These are phyloP conservation scores for Apium graveolens DNA, from an alignment of 129 eudicot genomes.

Conservation along the genomic window DNA sequence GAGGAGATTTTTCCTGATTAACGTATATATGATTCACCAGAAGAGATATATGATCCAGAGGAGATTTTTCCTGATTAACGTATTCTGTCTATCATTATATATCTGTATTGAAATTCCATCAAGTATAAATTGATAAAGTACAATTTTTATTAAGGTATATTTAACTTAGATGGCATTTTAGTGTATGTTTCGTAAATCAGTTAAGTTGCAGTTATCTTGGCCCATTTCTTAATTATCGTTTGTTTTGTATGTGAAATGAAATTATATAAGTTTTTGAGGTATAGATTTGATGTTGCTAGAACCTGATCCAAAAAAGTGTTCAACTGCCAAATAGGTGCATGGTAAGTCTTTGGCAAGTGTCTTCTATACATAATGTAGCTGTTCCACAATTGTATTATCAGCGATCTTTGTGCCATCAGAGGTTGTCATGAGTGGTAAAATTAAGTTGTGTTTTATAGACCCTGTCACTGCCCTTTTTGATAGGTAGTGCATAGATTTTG, in stretches of 20 bases:
- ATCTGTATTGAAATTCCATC: not conserved
- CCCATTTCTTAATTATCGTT: too few relatives aligned
- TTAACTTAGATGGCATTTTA: too few relatives aligned
- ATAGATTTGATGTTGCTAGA: slow-evolving; percentile 37
- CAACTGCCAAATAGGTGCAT: slow-evolving; percentile 88
- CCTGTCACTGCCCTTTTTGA: not conserved
- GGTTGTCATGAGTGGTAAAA: not conserved
- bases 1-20: slow-evolving; percentile 87
- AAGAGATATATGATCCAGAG: slow-evolving; percentile 85
- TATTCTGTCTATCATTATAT: not conserved
- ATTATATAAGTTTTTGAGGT: too few relatives aligned
- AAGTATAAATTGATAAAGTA: not conserved
- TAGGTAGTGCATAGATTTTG: not conserved
- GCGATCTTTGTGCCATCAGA: not conserved
- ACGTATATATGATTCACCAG: slow-evolving; percentile 78
- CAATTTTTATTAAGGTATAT: too few relatives aligned
- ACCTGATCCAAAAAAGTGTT: slow-evolving; percentile 75
- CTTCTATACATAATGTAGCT: not conserved
- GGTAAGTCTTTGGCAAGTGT: slow-evolving; percentile 42
- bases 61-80: slow-evolving; percentile 33
- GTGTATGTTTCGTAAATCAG: too few relatives aligned
- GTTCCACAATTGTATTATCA: not conserved
- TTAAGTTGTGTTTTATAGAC: not conserved
- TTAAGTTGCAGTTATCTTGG: too few relatives aligned
- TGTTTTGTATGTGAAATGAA: too few relatives aligned